phyloP scores from a whole-genome alignment of 495 filamentous ascomycete species.

The Neurospora sp. region DNA sequence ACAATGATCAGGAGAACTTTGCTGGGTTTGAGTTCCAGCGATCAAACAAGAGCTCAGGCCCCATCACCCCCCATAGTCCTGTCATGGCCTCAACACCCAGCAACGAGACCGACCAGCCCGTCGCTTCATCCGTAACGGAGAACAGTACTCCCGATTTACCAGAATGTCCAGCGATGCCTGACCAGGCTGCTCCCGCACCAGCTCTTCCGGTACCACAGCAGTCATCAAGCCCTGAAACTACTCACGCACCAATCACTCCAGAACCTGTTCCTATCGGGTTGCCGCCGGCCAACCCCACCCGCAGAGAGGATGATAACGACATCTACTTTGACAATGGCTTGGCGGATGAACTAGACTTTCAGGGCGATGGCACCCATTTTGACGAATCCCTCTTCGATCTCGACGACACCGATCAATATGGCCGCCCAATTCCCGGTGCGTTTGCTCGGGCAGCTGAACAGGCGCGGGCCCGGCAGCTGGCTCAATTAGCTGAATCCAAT shows the following conservation, averaged over 20 bases:
- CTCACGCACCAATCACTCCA: not conserved
- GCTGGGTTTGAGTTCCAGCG: slow-evolving; percentile 43
- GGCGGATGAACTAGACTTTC: slow-evolving; percentile 38
- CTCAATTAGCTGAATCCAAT: slow-evolving; percentile 17
- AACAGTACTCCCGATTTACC: slow-evolving; percentile 21
- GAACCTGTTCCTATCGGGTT: slow-evolving; percentile 16
- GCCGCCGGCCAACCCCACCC: not conserved
- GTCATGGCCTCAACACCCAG: slow-evolving; percentile 41
- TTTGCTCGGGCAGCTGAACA: slow-evolving; percentile 35
- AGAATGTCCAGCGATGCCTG: not conserved
- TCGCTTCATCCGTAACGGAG: slow-evolving; percentile 41
- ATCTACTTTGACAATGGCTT: slow-evolving; percentile 77
- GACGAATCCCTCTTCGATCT: slow-evolving; percentile 76
- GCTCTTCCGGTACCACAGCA: slow-evolving; percentile 2
- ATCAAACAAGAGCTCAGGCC: slow-evolving; percentile 38
- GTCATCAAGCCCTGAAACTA: not conserved
- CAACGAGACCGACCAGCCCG: slow-evolving; percentile 38
- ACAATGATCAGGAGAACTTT: slow-evolving; percentile 44
- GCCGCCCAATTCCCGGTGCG: slow-evolving; percentile 40
- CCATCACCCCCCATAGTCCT: slow-evolving; percentile 36
- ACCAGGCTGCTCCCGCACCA: not conserved
- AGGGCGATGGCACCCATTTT: slow-evolving; percentile 46
- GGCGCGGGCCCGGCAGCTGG: slow-evolving; percentile 18
- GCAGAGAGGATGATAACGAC: slow-evolving; percentile 48
- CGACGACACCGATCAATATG: slow-evolving; percentile 46